Conservation (phyloP, 345 rosid genomes). For the Eutrema japonicum region DNA sequence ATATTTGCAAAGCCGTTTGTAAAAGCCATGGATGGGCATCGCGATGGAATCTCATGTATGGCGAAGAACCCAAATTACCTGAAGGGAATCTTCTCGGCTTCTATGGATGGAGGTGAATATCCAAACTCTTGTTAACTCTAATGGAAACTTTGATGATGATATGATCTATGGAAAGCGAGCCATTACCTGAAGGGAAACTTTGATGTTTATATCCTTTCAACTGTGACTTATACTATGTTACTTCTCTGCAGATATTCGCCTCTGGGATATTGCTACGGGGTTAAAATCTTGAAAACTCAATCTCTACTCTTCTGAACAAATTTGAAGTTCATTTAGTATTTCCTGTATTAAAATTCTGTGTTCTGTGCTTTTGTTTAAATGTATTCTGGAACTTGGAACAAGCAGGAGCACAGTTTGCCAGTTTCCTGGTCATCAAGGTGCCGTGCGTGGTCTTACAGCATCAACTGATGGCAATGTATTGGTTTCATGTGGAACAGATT, state of each 20-base stretch:
- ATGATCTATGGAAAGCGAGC: background rate
- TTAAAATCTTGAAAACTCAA: slow-evolving; percentile 28
- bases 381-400: slow-evolving; percentile 23
- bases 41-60: slow-evolving; percentile 86
- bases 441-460: slow-evolving; percentile 83
- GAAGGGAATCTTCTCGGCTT: slow-evolving; percentile 88
- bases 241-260: slow-evolving; percentile 76
- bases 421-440: slow-evolving; percentile 95
- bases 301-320: background rate
- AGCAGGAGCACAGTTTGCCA: slow-evolving; percentile 84
- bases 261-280: slow-evolving; percentile 96
- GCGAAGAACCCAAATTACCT: slow-evolving; percentile 90
- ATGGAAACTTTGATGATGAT: background rate
- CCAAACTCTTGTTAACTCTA: background rate
- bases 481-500: slow-evolving; percentile 89
- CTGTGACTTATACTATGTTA: background rate
- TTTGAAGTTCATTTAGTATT: slow-evolving; percentile 1
- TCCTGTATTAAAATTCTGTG: background rate
- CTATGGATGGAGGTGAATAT: slow-evolving; percentile 89
- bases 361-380: background rate
- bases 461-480: slow-evolving; percentile 83
- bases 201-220: slow-evolving; percentile 1
- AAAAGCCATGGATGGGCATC: slow-evolving; percentile 97
- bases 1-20: slow-evolving; percentile 91
- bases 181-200: too few species aligned